Conservation (phyloP, 352 stramenopile genomes). For the Globisporangium yorkense region DNA sequence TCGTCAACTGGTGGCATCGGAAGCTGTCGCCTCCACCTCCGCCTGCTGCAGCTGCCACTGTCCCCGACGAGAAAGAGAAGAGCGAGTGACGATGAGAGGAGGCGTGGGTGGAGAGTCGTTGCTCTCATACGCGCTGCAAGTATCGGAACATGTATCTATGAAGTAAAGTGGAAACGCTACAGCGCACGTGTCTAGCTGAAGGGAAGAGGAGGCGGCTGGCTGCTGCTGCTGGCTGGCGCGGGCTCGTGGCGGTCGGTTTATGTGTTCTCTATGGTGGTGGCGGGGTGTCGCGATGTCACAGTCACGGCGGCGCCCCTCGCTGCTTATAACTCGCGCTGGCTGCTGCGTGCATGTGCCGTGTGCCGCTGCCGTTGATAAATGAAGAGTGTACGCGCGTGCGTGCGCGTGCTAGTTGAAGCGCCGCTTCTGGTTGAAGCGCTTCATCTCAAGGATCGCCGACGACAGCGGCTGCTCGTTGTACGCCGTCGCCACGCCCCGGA, state of each 20-base stretch:
- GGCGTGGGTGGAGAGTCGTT: no score
- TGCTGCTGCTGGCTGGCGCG: no score
- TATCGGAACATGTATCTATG: no score
- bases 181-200: no score
- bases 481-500: slow-evolving; percentile 65
- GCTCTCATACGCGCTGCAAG: no score
- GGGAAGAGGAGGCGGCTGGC: no score
- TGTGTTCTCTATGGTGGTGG: no score
- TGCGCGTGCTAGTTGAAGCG: slow-evolving; percentile 53
- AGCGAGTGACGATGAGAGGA: no score
- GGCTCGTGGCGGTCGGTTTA: no score
- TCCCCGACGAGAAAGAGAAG: neutral
- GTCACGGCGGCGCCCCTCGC: neutral
- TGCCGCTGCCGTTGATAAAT: slow-evolving; percentile 5
- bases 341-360: neutral
- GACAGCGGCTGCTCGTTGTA: slow-evolving; percentile 75
- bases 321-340: neutral
- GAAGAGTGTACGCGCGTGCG: neutral
- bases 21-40: neutral
- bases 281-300: no score
- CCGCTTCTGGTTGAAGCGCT: slow-evolving; percentile 87
- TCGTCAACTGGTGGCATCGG: slow-evolving; percentile 41
- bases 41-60: neutral
- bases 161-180: no score
- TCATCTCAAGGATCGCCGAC: slow-evolving; percentile 85